A percentile compares a stretch with the other conserved stretches of the same genome.
Evolutionary conservation across 2,329 filamentous ascomycete species (phyloP).

Genomic region (Fusarium clavum): DNA sequence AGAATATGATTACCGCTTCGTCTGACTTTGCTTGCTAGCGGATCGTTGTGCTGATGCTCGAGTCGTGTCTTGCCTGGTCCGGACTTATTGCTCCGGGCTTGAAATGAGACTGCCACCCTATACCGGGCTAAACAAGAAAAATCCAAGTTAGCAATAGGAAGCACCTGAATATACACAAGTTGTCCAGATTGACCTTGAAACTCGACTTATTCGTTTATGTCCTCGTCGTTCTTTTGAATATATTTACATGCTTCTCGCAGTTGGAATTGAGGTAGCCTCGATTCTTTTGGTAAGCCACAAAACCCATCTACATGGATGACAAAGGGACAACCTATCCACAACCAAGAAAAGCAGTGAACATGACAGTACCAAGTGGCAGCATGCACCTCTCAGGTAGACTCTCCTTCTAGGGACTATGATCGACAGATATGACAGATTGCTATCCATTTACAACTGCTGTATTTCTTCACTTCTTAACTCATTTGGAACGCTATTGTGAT

Average conservation of each 20-base stretch:
- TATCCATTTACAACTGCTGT: slow-evolving; percentile 9
- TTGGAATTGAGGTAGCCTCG: background rate
- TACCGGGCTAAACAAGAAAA: background rate
- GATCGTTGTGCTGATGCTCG: background rate
- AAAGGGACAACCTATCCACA: background rate
- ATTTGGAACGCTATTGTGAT: slow-evolving; percentile 17
- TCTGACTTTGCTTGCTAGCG: background rate
- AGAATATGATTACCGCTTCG: background rate
- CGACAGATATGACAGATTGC: background rate
- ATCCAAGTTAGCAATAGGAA: background rate
- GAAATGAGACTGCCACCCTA: background rate
- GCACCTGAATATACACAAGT: background rate
- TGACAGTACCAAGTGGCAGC: background rate
- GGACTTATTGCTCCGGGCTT: background rate
- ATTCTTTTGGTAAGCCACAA: background rate
- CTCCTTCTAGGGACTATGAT: background rate
- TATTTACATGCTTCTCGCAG: background rate
- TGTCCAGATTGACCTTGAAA: background rate
- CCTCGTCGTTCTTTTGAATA: background rate
- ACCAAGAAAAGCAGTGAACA: background rate
- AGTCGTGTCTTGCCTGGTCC: background rate
- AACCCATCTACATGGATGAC: background rate
- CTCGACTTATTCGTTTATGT: background rate
- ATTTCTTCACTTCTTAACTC: slow-evolving; percentile 15
- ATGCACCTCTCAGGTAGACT: background rate